Base-by-base conservation (phyloP, 176 grass and related monocot species). In the Raddia guianensis region DNA sequence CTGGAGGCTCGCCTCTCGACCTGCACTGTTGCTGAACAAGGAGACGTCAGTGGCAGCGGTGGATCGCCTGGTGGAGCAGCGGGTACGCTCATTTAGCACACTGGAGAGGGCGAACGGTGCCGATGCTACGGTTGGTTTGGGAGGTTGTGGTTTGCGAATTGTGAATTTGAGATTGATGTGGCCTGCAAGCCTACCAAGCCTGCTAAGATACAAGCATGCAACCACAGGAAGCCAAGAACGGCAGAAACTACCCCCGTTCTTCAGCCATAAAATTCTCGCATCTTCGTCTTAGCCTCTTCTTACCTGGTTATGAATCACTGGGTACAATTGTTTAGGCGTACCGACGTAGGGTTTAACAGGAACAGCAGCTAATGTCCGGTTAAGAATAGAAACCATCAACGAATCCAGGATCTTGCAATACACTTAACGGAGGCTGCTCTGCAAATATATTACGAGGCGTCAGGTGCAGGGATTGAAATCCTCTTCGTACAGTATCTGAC, bases 31-130 rank as follows among this genome's bases (percentile, higher is more conserved):
- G 18, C 16, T 9, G 53, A 75, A 64, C 46, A 66, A 52, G 76
- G 21, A 16, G 53, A 16, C 59, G 40, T 59, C 72, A 59, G 66
- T 54, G 15, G 34, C 70, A 49, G 50, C 14, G 12, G 73, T 62
- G 48, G 65, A 47, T 60, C 18, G 10, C 40, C 10, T 7, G 12
- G 62, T 73, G 21, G 48, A 74, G 75, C 27, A 27, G 27, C 27
- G 27, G 27, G 27, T 27, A 27, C 27, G 27, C 27, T 27, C 27
- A 27, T 27, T 16, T 86, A 85, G 74, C 85, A 85, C 62, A 88
- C 74, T 15, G 91, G 78, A 80, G 87, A 90, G 70, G 87, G 85
- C 47, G 83, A 80, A 51, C 81, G 83, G 16, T 80, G 61, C 83
- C 50, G 12, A 52, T 52, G 50, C 0, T 52, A 13, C 50, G 13